These are phyloP conservation scores for Eimeria tenella DNA, from an alignment of 169 alveolate genomes.

Conservation along the genomic window DNA sequence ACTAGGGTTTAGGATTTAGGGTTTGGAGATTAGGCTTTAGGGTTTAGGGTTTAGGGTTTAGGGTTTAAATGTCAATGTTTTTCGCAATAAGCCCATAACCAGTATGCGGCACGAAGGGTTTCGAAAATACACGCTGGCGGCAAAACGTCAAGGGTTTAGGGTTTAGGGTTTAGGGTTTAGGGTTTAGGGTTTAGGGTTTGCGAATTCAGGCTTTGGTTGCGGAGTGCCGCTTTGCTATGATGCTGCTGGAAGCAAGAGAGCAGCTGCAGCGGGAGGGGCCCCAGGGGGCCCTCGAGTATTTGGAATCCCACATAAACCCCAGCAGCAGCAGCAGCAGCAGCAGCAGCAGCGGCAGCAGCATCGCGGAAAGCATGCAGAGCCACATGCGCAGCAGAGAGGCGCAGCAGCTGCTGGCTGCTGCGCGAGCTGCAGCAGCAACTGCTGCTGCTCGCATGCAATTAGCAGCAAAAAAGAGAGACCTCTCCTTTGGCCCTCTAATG, in stretches of 20 bases:
- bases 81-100: neutral
- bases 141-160: no score
- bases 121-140: no score
- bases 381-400: neutral
- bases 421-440: neutral
- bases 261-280: neutral
- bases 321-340: slow-evolving; percentile 17
- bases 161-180: no score
- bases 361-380: neutral
- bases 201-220: neutral
- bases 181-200: neutral
- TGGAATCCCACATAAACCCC: neutral
- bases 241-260: neutral
- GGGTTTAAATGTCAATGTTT: neutral
- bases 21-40: neutral
- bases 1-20: neutral
- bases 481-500: neutral
- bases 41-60: neutral
- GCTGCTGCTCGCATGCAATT: neutral
- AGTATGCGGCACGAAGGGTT: neutral
- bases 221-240: neutral
- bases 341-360: slow-evolving; percentile 4
- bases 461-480: neutral
- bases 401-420: slow-evolving; percentile 16
- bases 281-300: neutral